These are phyloP conservation scores for Paratrypanosoma confusum DNA, from an alignment of 208 protist genomes.

Conservation along the genomic window DNA sequence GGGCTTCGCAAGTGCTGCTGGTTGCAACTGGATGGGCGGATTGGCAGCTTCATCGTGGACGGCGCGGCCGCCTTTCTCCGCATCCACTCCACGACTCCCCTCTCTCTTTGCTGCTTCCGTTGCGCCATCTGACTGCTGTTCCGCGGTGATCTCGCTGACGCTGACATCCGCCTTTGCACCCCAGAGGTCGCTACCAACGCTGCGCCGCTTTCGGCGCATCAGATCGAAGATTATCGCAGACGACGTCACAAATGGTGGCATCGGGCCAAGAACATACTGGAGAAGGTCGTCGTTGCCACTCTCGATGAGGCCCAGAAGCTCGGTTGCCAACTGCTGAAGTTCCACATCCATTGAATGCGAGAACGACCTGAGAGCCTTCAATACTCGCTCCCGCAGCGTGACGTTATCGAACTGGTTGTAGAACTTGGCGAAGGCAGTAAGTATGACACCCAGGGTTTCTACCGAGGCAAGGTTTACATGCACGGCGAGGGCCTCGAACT, in stretches of 20 bases:
- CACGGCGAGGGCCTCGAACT: constrained; percentile 76
- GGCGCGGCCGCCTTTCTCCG: not conserved
- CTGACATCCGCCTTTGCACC: not conserved
- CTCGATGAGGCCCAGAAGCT: constrained; percentile 89
- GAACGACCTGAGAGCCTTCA: constrained; percentile 62
- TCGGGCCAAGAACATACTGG: constrained; percentile 52
- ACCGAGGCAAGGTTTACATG: constrained; percentile 55
- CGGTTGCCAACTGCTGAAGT: constrained; percentile 95
- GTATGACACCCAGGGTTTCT: constrained; percentile 82
- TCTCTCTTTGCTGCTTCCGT: not conserved
- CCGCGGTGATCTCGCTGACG: not conserved
- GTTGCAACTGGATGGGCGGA: not conserved
- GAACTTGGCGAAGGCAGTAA: constrained; percentile 94
- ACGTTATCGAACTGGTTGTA: constrained; percentile 90
- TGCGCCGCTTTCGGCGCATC: not conserved
- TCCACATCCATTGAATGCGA: constrained; percentile 85
- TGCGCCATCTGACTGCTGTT: not conserved
- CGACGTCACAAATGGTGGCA: constrained; percentile 37
- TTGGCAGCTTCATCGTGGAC: not conserved
- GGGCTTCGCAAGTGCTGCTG: not conserved
- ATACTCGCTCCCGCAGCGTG: constrained; percentile 51
- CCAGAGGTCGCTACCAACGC: not conserved
- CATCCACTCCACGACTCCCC: not conserved
- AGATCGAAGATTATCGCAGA: constrained; percentile 1
- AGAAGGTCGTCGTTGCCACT: constrained; percentile 45